Evolutionary conservation across 306 rosid species (phyloP).

Genomic region (Hylodesmum podocarpum): DNA sequence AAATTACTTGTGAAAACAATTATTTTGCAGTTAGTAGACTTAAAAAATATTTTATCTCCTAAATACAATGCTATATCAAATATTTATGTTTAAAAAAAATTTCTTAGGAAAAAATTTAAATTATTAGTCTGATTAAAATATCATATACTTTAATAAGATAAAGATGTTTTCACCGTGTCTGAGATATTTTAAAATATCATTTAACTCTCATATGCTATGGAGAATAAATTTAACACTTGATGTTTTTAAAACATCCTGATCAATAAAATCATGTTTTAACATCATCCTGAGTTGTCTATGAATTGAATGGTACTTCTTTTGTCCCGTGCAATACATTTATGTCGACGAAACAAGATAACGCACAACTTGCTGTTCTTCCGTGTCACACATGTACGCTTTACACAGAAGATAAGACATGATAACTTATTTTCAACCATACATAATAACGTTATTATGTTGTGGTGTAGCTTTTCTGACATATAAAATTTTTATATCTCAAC

Average conservation of each 20-base stretch:
- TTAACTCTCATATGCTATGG: too few species aligned
- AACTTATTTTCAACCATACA: neutral
- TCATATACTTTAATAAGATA: too few species aligned
- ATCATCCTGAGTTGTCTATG: neutral
- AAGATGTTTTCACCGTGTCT: too few species aligned
- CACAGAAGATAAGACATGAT: neutral
- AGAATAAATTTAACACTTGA: neutral
- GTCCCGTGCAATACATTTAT: neutral
- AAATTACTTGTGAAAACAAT: too few species aligned
- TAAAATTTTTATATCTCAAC: neutral
- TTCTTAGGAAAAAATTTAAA: too few species aligned
- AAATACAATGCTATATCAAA: too few species aligned
- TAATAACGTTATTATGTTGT: neutral
- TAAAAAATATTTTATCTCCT: too few species aligned
- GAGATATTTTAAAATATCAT: too few species aligned
- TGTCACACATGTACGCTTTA: neutral
- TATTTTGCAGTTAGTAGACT: too few species aligned
- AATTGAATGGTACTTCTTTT: neutral
- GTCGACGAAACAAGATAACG: neutral
- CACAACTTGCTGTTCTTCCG: neutral
- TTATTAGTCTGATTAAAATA: too few species aligned
- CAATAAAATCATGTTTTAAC: neutral
- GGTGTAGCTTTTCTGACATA: neutral
- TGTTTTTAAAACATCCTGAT: neutral
- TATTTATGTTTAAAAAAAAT: too few species aligned